phyloP scores from a whole-genome alignment of 345 rosid species.

The Brassica juncea region DNA sequence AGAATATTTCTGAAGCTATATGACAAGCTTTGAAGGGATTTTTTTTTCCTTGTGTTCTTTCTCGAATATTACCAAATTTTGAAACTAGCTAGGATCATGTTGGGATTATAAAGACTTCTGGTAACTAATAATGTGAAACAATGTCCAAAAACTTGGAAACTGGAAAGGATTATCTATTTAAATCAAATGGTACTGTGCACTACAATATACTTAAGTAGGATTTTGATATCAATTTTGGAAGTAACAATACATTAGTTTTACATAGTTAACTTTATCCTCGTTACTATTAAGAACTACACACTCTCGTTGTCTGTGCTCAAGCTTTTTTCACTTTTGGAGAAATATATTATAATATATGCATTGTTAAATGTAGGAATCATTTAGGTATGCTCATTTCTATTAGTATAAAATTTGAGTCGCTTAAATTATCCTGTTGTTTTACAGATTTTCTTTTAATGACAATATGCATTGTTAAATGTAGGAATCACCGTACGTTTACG shows the following conservation, averaged over 20 bases:
- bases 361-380: background rate
- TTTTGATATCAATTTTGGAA: conserved; percentile 41
- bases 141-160: conserved; percentile 38
- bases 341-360: background rate
- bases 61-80: conserved; percentile 32
- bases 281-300: conserved; percentile 13
- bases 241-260: conserved; percentile 21
- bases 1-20: conserved; percentile 4
- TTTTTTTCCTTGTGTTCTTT: conserved; percentile 7
- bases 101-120: conserved; percentile 33
- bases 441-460: background rate
- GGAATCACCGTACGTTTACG: too few relatives aligned
- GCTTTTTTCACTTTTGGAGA: conserved; percentile 13
- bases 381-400: background rate
- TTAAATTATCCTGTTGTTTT: conserved; percentile 15
- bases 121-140: conserved; percentile 33
- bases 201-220: conserved; percentile 21
- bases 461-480: too few relatives aligned
- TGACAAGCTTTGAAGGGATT: background rate
- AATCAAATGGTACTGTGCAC: background rate
- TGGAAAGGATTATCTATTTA: conserved; percentile 17
- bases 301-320: conserved; percentile 11
- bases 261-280: background rate
- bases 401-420: background rate
- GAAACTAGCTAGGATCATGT: conserved; percentile 34